Evolutionary conservation across 208 protist genomes (phyloP), one percentile per base, ranked within the genome.

Genomic region (Novymonas esmeraldas): DNA sequence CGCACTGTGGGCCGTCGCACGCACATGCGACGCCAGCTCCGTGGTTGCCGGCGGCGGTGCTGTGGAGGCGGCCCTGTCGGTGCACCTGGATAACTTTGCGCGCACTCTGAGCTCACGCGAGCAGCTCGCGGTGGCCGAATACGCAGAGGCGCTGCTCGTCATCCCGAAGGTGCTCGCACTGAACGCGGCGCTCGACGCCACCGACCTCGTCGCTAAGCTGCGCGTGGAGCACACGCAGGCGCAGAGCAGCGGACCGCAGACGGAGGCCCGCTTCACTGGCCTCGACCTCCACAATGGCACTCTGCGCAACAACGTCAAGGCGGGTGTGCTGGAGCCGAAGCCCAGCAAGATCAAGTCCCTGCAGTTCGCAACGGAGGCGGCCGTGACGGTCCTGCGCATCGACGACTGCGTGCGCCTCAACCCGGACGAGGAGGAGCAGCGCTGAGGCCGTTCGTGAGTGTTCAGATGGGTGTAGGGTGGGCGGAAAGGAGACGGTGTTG

Each of bases 291-390:
- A 96, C 18, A 94, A 95, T 20, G 98, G 98, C n/a, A 64, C 66
- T 41, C 86, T 99, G 44, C 84, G 93, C 54, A 95, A 99, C 87
- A 99, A 99, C 80, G 24, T 99, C 10, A 81, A 89, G 61, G 95
- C 93, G 9, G 99, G 99, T 38, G 98, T 99, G 57, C 69, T 99
- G 28, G 99, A 99, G 92, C 99, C 99, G n/a, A 89, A 92, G 44
- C 91, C 99, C 56, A 95, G 85, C 64, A 99, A 99, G 81, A 78
- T 99, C 29, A 99, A 99, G 85, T 98, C 90, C 48, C 89, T 99
- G 44, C 92, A 99, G 83, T 99, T 99, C 76, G 99, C 99, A 50
- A 99, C 98, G 11, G 99, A 99, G 93, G 99, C 99, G 1, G 98
- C 99, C 51, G 98, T 99, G 72, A 99, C 99, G 14, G 98, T 99